phyloP scores from a whole-genome alignment of 2,329 filamentous ascomycete genomes.

The Phyllosticta capitalensis region DNA sequence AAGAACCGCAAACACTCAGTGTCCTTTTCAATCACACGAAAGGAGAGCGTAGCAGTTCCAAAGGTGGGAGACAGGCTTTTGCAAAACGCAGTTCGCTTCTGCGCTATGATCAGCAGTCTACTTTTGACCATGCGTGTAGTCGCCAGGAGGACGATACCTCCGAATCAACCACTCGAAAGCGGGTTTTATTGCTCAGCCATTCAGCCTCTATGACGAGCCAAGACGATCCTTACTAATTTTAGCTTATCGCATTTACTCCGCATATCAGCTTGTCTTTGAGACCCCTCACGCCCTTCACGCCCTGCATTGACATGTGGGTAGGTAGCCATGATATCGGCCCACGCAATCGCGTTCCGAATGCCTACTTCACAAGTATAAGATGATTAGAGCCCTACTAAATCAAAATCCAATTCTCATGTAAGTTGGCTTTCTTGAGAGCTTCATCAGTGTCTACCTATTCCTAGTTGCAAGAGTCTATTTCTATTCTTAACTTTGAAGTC shows the following conservation, averaged over 20 bases:
- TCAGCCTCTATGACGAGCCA: not conserved
- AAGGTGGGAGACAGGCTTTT: no score
- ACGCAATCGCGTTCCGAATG: not conserved
- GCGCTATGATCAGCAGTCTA: not conserved
- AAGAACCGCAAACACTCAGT: no score
- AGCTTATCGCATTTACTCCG: not conserved
- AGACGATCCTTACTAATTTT: not conserved
- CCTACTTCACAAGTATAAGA: not conserved
- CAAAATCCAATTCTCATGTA: not conserved
- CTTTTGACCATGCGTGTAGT: not conserved
- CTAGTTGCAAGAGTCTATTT: not conserved
- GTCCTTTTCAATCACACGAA: no score
- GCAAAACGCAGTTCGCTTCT: no score
- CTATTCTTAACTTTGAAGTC: not conserved
- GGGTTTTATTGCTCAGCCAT: not conserved
- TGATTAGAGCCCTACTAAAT: not conserved
- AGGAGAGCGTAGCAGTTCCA: no score
- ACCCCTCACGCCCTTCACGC: not conserved
- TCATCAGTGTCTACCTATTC: not conserved
- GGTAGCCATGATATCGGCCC: not conserved
- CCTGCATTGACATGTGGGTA: not conserved
- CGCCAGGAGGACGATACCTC: not conserved
- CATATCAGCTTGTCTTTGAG: not conserved
- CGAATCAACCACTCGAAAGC: not conserved
- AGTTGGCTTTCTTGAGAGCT: not conserved